Evolutionary conservation across 306 rosid genomes (phyloP), one percentile per base, ranked within the genome.

Genomic region (Acacia melanoxylon): DNA sequence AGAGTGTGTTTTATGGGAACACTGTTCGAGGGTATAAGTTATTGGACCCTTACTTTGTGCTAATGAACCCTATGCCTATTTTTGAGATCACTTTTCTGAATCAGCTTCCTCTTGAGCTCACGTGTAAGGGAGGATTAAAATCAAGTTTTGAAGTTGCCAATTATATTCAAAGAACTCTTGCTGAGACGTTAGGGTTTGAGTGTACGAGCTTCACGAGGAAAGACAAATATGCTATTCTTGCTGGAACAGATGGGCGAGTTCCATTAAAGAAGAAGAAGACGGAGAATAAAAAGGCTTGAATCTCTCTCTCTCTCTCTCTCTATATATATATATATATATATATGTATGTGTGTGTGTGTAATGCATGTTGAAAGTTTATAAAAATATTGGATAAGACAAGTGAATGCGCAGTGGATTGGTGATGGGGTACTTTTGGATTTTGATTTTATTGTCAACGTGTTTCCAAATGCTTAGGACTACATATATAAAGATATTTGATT

Each of bases 21-120:
- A 84, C 96, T 0, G 98, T 81, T 0, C 78, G 98, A 0, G 97
- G 99, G 7, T 79, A 88, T 45, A 95, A 93, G 68, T 48, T 87
- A 59, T 74, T 95, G 80, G 99, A 93, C 78, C 99, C 99, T 7
- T 92, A 92, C 51, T 95, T 95, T 22, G 92, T 90, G 88, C 92
- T 95, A 79, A 95, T 95, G 99, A 95, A 95, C 76, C 99, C 99
- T 0, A 88, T 82, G 83, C 97, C 99, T 0, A 83, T 83, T 10
- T 95, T n/a, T 56, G 25, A 52, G 61, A 20, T 52, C 25, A 52
- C 61, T 19, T 52, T 52, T 8, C 24, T 52, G 25, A 52, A 52
- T 6, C 61, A 52, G 61, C 10, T 52, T 20, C 61, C 61, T 2
- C 0, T 52, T 20, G 61, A 52, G 24, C 61, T 52, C 4, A 52